Base-by-base conservation (phyloP, 225 moss, liverwort and hornwort species). In the Polytrichum formosum region DNA sequence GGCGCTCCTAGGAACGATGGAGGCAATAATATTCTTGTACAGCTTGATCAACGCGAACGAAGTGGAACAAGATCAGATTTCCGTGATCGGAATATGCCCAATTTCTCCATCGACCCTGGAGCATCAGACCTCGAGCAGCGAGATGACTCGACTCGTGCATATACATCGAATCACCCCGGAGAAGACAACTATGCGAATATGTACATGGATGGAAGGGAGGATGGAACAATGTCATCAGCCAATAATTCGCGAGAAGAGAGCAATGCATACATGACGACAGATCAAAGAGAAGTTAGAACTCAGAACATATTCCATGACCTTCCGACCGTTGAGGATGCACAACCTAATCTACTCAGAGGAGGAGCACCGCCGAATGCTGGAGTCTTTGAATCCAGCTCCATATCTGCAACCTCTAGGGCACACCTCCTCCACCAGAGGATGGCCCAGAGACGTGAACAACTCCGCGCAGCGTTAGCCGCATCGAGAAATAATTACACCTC, bases 381-480 rank as follows among this genome's bases (percentile, higher is more conserved):
- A 46, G 66, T 21, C 18, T 53, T 66, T 8, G 13, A 46, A 46
- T 46, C 46, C 46, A 46, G 13, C 46, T 46, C 46, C 16, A 20
- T 22, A 58, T 58, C 26, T 63, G 54, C 4, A 26, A 53, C 53
- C 37, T 13, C 25, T 18, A 67, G 53, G 67, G 67, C 22, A 27
- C 53, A 54, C 16, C 10, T 53, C 5, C 23, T 67, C 26, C 67
- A 67, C 28, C 30, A 60, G 19, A 61, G 71, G 10, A 71, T 71
- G 29, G 77, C 77, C 0, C 79, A 77, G 26, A 86, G 86, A 67
- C 70, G 79, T 21, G 77, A 82, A 54, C 86, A 86, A 26, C 70
- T 86, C 6, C 79, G 80, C 1, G 81, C 76, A 54, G 82, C 82
- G 7, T 16, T 85, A 26, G 70, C 74, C 25, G 76, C 74, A 10